These are phyloP conservation scores for Leishmania gerbilli DNA, from an alignment of 208 protist genomes.

Conservation along the genomic window DNA sequence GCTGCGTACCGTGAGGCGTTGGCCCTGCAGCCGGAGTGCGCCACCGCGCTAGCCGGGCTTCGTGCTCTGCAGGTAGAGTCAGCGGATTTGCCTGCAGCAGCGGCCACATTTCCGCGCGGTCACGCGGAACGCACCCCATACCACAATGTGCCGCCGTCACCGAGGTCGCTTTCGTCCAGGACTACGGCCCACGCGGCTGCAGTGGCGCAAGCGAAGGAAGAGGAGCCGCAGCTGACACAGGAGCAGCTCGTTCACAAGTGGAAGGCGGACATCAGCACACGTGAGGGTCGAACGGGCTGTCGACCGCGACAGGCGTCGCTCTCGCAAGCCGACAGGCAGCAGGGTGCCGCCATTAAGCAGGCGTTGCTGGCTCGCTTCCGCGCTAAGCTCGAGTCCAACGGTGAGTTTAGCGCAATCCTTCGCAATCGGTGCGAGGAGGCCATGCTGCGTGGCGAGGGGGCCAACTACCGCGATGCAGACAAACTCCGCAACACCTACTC, in stretches of 20 bases:
- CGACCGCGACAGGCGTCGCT: conserved; percentile 39
- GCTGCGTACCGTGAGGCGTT: conserved; percentile 67
- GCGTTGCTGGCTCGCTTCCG: conserved; percentile 59
- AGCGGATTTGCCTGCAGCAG: conserved; percentile 12
- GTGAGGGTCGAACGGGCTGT: conserved; percentile 50
- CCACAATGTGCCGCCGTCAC: background rate
- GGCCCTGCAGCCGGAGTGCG: conserved; percentile 52
- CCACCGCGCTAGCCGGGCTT: conserved; percentile 40
- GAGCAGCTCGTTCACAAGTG: conserved; percentile 43
- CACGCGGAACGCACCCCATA: background rate
- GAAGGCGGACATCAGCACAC: conserved; percentile 44
- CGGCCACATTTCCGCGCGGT: background rate
- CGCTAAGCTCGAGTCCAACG: conserved; percentile 43
- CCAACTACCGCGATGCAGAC: conserved; percentile 69
- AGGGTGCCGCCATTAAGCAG: conserved; percentile 50
- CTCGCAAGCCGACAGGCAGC: conserved; percentile 46
- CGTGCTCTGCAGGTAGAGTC: conserved; percentile 41
- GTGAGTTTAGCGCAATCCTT: conserved; percentile 31
- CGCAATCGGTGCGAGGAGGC: conserved; percentile 34
- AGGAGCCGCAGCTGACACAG: conserved; percentile 17
- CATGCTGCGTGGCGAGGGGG: conserved; percentile 46
- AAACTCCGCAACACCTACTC: conserved; percentile 40
- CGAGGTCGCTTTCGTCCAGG: background rate
- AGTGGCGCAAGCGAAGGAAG: conserved; percentile 9
- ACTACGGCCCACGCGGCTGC: background rate